Percentiles rank a stretch among this genome's conserved stretches.
Conservation (phyloP, 2,329 filamentous ascomycete species). For the Phialemoniopsis sp. region DNA sequence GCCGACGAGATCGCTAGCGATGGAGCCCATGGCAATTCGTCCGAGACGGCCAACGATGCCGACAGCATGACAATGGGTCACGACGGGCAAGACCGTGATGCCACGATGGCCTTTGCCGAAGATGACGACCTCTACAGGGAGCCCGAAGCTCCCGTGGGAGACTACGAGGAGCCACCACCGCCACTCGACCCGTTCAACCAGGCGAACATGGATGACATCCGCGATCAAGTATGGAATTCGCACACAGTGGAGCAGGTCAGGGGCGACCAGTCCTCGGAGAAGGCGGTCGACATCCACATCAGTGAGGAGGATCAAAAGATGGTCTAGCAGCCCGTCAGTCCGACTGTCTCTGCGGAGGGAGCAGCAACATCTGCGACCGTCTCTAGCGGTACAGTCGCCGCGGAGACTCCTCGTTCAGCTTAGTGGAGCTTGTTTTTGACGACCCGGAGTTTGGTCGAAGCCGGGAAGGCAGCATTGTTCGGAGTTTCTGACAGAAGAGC, state of each 20-base stretch:
- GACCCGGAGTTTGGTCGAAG: too few relatives aligned
- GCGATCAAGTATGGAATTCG: conserved; percentile 28
- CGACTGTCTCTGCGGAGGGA: too few relatives aligned
- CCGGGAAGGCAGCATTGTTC: too few relatives aligned
- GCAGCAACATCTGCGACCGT: too few relatives aligned
- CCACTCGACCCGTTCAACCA: conserved; percentile 13
- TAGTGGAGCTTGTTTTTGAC: too few relatives aligned
- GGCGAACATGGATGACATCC: conserved; percentile 20
- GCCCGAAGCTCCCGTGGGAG: conserved; percentile 9
- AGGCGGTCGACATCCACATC: conserved; percentile 46
- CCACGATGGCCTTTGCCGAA: conserved; percentile 4
- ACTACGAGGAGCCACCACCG: conserved; percentile 14
- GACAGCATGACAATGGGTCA: conserved; percentile 6
- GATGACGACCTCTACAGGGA: conserved; percentile 6
- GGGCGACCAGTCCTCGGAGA: conserved; percentile 33
- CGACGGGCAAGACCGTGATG: conserved; percentile 2
- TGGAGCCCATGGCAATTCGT: conserved; percentile 2
- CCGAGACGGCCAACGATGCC: conserved; percentile 3
- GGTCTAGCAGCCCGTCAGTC: not conserved
- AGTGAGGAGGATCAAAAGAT: conserved; percentile 29
- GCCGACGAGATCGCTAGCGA: not conserved
- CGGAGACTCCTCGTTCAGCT: too few relatives aligned
- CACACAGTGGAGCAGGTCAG: conserved; percentile 17
- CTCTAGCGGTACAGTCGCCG: too few relatives aligned
- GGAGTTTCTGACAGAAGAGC: too few relatives aligned